Conservation (phyloP, 257 asterid species). For the Hygrophila difformis region DNA sequence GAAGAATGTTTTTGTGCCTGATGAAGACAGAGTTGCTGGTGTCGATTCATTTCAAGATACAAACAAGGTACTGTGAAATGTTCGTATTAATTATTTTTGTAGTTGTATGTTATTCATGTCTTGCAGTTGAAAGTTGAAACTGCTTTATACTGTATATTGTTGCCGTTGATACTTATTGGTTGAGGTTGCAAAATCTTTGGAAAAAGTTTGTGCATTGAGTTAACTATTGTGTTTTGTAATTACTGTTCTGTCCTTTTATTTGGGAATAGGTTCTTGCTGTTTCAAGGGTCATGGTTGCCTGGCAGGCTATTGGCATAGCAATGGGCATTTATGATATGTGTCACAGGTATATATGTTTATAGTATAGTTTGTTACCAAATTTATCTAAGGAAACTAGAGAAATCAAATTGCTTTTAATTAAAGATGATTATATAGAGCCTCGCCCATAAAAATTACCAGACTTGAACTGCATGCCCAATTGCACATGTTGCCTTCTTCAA, state of each 20-base stretch:
- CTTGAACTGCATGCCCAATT: no score
- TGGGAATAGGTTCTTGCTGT: constrained; percentile 82
- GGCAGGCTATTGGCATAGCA: constrained; percentile 91
- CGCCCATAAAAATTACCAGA: no score
- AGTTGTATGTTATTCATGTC: no score
- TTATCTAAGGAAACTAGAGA: no score
- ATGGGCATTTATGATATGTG: constrained; percentile 99
- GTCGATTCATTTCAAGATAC: constrained; percentile 90
- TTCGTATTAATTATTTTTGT: no score
- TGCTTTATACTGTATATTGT: constrained; percentile 8
- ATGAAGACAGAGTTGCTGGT: constrained; percentile 87
- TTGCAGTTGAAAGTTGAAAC: no score
- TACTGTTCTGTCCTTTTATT: constrained; percentile 15
- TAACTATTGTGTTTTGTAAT: constrained; percentile 1
- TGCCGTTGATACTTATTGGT: no score
- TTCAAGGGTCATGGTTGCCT: constrained; percentile 90
- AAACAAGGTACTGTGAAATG: constrained; percentile 90
- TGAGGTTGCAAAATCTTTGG: no score
- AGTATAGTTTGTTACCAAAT: constrained; percentile 1
- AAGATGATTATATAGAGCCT: no score
- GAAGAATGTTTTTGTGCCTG: constrained; percentile 78
- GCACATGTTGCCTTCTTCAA: no score
- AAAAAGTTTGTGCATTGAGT: no score
- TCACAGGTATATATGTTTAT: constrained; percentile 53
- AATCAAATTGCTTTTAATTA: no score